phyloP scores from a whole-genome alignment of 2,329 filamentous ascomycete genomes.

The Fusarium clavum region DNA sequence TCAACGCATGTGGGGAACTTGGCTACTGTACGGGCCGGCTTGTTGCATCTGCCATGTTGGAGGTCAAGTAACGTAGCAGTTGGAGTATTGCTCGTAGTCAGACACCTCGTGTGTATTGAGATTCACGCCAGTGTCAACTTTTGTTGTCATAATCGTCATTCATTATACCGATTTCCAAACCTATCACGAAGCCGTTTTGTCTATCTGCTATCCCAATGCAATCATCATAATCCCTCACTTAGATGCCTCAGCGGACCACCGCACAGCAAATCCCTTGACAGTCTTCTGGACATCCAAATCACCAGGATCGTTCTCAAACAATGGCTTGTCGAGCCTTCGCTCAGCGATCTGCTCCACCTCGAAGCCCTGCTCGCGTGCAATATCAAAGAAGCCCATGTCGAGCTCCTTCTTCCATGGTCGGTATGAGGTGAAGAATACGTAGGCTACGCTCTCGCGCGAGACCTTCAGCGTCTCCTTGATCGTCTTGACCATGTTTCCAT shows the following conservation, averaged over 20 bases:
- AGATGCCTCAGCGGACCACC: constrained; percentile 65
- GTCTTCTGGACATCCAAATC: constrained; percentile 85
- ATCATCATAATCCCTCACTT: constrained; percentile 11
- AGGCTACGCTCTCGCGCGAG: constrained; percentile 68
- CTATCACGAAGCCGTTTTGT: constrained; percentile 3
- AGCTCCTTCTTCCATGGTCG: constrained; percentile 85
- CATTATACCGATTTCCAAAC: constrained; percentile 21
- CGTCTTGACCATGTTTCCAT: constrained; percentile 79
- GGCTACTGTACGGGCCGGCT: constrained; percentile 13
- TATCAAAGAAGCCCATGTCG: constrained; percentile 87
- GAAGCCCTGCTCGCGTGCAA: constrained; percentile 77
- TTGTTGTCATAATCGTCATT: constrained; percentile 34
- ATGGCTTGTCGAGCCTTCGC: constrained; percentile 82
- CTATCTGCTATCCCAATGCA: constrained; percentile 8
- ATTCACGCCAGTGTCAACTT: constrained; percentile 2
- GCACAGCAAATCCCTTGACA: constrained; percentile 81
- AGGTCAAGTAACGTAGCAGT: constrained; percentile 42
- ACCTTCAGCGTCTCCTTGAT: constrained; percentile 74
- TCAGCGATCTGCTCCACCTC: constrained; percentile 83
- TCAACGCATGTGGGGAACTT: constrained; percentile 40
- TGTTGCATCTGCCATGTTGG: constrained; percentile 27
- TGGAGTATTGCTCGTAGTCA: constrained; percentile 14
- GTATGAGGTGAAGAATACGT: constrained; percentile 96
- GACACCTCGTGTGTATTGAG: constrained; percentile 6
- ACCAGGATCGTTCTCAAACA: constrained; percentile 91